A percentile compares a stretch with the other conserved stretches of the same genome.
Conservation (phyloP, 768 basidiomycete genomes). For the Fomitopsis pulvina region DNA sequence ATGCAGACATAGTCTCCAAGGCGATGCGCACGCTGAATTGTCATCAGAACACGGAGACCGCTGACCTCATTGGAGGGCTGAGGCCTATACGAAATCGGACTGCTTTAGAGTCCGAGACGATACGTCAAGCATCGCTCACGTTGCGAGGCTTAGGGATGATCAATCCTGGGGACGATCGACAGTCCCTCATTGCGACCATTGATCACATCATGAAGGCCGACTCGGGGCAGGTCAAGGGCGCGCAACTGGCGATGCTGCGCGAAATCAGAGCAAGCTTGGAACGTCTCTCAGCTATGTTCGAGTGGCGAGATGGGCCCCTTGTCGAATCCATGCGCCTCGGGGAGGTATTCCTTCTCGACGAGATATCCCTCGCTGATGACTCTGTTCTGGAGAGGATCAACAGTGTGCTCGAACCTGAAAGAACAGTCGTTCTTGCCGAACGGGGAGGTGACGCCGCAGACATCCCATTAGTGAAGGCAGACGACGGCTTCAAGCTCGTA, state of each 20-base stretch:
- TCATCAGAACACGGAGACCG: slow-evolving; percentile 97
- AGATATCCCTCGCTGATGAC: slow-evolving; percentile 96
- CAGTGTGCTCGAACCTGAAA: slow-evolving; percentile 89
- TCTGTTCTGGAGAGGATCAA: slow-evolving; percentile 96
- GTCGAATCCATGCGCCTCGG: slow-evolving; percentile 86
- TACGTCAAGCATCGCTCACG: slow-evolving; percentile 34
- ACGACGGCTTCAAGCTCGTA: slow-evolving; percentile 73
- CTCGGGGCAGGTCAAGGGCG: slow-evolving; percentile 27
- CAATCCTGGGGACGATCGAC: slow-evolving; percentile 16
- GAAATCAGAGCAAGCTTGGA: slow-evolving; percentile 39
- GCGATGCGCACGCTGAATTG: slow-evolving; percentile 78
- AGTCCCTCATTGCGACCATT: slow-evolving; percentile 20
- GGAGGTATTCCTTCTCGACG: slow-evolving; percentile 86
- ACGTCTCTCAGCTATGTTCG: slow-evolving; percentile 72
- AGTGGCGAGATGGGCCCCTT: slow-evolving; percentile 97
- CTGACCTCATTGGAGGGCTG: slow-evolving; percentile 91
- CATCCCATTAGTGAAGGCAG: slow-evolving; percentile 59
- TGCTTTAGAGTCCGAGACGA: slow-evolving; percentile 42
- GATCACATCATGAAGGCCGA: slow-evolving; percentile 19
- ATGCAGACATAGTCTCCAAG: slow-evolving; percentile 59
- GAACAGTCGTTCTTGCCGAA: slow-evolving; percentile 89
- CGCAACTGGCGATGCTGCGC: slow-evolving; percentile 28
- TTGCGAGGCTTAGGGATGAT: slow-evolving; percentile 35
- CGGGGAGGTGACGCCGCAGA: slow-evolving; percentile 73
- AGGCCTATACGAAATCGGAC: slow-evolving; percentile 79